These are phyloP conservation scores for Eimeria mitis DNA, from an alignment of 169 alveolate genomes.

Conservation along the genomic window DNA sequence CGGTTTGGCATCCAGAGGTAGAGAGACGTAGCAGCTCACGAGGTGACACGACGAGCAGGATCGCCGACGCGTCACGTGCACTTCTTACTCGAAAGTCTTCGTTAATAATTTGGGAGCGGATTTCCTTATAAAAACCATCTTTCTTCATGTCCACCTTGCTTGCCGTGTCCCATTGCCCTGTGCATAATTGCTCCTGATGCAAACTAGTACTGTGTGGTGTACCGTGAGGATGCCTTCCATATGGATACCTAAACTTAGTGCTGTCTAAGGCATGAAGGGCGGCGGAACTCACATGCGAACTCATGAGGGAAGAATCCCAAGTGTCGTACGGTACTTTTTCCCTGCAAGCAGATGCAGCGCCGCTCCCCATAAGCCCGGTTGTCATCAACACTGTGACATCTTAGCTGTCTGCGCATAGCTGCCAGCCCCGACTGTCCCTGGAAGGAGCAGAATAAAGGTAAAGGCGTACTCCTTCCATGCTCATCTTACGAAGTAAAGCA, in stretches of 20 bases:
- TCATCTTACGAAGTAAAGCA: conserved; percentile 20
- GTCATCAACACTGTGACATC: background rate
- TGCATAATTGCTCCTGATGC: background rate
- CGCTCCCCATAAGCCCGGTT: background rate
- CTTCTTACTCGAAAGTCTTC: conserved; percentile 72
- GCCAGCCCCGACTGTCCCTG: background rate
- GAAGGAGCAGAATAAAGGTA: background rate
- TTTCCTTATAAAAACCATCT: conserved; percentile 11
- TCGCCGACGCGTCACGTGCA: background rate
- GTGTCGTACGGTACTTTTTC: conserved; percentile 24
- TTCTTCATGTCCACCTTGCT: conserved; percentile 63
- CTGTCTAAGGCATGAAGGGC: background rate
- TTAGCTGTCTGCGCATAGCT: background rate
- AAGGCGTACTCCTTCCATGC: conserved; percentile 34
- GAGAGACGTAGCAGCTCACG: background rate
- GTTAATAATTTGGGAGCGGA: conserved; percentile 59
- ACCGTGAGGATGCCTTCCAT: background rate
- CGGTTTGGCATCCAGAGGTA: background rate
- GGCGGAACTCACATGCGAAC: conserved; percentile 41
- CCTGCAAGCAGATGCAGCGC: conserved; percentile 31
- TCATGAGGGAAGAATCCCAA: conserved; percentile 54
- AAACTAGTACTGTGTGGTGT: background rate
- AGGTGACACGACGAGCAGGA: background rate
- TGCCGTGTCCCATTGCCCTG: conserved; percentile 81
- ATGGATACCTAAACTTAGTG: background rate